Conservation (phyloP, 495 filamentous ascomycete species). For the Lentithecium fluviatile region DNA sequence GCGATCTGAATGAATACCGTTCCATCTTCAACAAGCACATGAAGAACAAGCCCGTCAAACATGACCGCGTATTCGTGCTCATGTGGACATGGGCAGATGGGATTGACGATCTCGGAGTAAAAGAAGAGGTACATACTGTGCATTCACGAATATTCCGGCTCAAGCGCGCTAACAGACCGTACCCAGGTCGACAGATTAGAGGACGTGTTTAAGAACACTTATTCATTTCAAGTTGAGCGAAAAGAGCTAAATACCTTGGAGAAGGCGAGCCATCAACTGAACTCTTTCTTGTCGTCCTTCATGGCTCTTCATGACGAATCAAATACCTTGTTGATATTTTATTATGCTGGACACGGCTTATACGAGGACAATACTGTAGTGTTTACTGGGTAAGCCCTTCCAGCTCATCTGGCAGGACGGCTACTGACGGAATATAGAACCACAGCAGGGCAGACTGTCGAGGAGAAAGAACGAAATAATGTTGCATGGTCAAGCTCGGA, state of each 20-base stretch:
- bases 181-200: slow-evolving; percentile 16
- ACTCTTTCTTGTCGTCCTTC: slow-evolving; percentile 7
- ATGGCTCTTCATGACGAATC: slow-evolving; percentile 17
- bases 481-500: slow-evolving; percentile 30
- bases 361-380: slow-evolving; percentile 13
- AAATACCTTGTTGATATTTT: slow-evolving; percentile 27
- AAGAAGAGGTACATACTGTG: slow-evolving; percentile 12
- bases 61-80: slow-evolving; percentile 25
- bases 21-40: slow-evolving; percentile 11
- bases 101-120: slow-evolving; percentile 26
- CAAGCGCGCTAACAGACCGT: background rate
- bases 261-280: slow-evolving; percentile 23
- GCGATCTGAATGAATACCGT: slow-evolving; percentile 4
- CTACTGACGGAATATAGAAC: slow-evolving; percentile 1
- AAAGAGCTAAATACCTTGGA: background rate
- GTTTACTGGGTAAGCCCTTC: background rate
- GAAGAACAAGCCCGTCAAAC: slow-evolving; percentile 18
- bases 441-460: background rate
- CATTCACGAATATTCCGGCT: background rate
- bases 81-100: slow-evolving; percentile 25
- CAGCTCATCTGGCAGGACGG: background rate
- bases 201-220: slow-evolving; percentile 17
- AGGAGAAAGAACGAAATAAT: slow-evolving; percentile 1
- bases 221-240: slow-evolving; percentile 13
- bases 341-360: slow-evolving; percentile 34